Evolutionary conservation across 2,329 filamentous ascomycete genomes (phyloP).

Genomic region (Alternaria sp.): DNA sequence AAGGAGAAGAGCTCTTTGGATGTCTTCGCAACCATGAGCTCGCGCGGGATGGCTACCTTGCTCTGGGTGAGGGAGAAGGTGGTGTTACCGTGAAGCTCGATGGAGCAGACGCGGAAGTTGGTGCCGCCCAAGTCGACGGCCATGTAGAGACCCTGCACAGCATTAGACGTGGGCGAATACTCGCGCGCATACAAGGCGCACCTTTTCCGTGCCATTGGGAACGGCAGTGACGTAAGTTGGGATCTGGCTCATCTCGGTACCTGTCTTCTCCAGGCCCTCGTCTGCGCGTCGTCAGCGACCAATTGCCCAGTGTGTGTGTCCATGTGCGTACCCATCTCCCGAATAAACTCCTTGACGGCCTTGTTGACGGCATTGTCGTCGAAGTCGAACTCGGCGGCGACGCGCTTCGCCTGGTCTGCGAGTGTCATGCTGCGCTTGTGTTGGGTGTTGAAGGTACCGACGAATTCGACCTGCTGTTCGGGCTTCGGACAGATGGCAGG

Average conservation of each 20-base stretch:
- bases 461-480: slow-evolving; percentile 37
- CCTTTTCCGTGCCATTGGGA: slow-evolving; percentile 97
- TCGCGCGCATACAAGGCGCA: slow-evolving; percentile 69
- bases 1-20: slow-evolving; percentile 90
- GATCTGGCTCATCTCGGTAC: slow-evolving; percentile 89
- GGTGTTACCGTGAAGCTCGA: slow-evolving; percentile 90
- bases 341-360: slow-evolving; percentile 84
- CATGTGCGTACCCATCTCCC: slow-evolving; percentile 72
- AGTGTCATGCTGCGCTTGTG: slow-evolving; percentile 60
- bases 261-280: slow-evolving; percentile 80
- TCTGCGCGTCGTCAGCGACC: slow-evolving; percentile 60
- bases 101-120: slow-evolving; percentile 97
- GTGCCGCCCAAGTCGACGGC: slow-evolving; percentile 98
- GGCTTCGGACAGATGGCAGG: slow-evolving; percentile 44
- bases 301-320: neutral
- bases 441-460: slow-evolving; percentile 48
- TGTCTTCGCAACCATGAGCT: slow-evolving; percentile 89
- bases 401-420: slow-evolving; percentile 75
- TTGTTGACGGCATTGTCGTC: slow-evolving; percentile 77
- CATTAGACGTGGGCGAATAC: neutral
- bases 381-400: slow-evolving; percentile 88
- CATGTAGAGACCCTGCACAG: slow-evolving; percentile 82
- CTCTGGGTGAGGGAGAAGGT: slow-evolving; percentile 93
- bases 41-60: slow-evolving; percentile 88
- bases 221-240: slow-evolving; percentile 96